Conservation (phyloP, 1,284 basidiomycete genomes). For the Rhodotorula sp. region DNA sequence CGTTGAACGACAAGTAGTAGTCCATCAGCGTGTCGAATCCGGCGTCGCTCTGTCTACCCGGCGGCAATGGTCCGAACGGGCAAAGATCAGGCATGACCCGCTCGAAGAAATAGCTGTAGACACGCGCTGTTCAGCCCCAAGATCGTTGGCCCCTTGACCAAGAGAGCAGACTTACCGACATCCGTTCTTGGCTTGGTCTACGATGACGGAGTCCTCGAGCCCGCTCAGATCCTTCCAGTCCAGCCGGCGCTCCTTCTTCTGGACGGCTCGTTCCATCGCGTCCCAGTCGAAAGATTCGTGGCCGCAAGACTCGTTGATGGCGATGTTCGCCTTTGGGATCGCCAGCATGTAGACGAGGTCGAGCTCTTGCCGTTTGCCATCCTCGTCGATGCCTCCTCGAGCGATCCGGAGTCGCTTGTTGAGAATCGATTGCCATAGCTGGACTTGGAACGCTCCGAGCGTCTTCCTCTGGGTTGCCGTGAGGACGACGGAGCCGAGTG, state of each 20-base stretch:
- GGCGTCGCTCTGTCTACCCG: constrained; percentile 57
- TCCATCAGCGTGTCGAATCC: constrained; percentile 61
- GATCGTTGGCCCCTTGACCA: no score
- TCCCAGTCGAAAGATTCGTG: constrained; percentile 64
- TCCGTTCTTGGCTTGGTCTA: constrained; percentile 64
- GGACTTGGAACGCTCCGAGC: not conserved
- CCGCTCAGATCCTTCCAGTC: constrained; percentile 52
- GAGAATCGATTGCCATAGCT: constrained; percentile 7
- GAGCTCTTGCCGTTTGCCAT: constrained; percentile 8
- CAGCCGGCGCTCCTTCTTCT: constrained; percentile 58
- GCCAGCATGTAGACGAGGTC: constrained; percentile 20
- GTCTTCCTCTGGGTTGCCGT: constrained; percentile 1
- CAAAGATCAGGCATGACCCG: constrained; percentile 2
- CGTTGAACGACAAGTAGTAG: constrained; percentile 47
- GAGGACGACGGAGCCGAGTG: not conserved
- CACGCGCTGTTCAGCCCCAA: not conserved
- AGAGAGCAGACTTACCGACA: constrained; percentile 53
- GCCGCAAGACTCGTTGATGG: not conserved
- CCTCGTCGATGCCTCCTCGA: not conserved
- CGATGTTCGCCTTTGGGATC: not conserved
- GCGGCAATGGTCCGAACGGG: constrained; percentile 2
- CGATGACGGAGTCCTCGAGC: constrained; percentile 62
- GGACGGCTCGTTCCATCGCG: constrained; percentile 57
- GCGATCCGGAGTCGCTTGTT: constrained; percentile 9
- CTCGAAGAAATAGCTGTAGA: constrained; percentile 8